Base-by-base conservation (phyloP, 2,329 filamentous ascomycete species). In the Westerdykella sp. region DNA sequence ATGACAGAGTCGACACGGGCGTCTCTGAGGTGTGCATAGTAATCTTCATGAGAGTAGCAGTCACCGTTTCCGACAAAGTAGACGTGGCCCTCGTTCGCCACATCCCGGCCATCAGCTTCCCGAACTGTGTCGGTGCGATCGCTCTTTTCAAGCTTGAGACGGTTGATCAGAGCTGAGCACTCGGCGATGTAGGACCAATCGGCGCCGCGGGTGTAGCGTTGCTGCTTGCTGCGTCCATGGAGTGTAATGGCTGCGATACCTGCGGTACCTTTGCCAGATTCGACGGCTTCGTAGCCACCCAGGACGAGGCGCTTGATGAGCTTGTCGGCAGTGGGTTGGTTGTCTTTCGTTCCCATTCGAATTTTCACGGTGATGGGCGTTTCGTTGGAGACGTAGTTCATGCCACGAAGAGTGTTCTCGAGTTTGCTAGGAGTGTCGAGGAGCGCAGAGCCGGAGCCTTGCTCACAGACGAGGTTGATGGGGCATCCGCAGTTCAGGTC, bases 61-160 rank as follows among this genome's bases (percentile, higher is more conserved):
- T 98, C 93, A 38, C 93, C 93, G 66, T 98, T 98, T 56, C 93
- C 93, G 53, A 96, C 75, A 70, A 98, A 97, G 73, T 86, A 97
- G 54, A 93, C 80, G 53, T 81, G 84, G 5, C 81, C 80, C 50
- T 76, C 79, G 40, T 73, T 78, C 9, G 88, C 74, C 42, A 86
- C 78, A 22, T 83, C 83, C 53, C 85, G 83, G 23, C 77, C 77
- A 62, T 97, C 91, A 0, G 85, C 76, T 60, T 94, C 88, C 28
- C 74, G 75, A 30, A 81, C 73, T 0, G 93, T 98, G 66, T 98
- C 93, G 5, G 79, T 75, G 13, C 85, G 65, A 3, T 71, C 71
- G 49, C 81, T 80, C 43, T 77, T 78, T 63, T 85, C 77, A 45
- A 79, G 72, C 61, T 90, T 89, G 59, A 95, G 83, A 5, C 79